A percentile compares a stretch with the other conserved stretches of the same genome.
Conservation (phyloP, 768 basidiomycete species). For the Favolaschia claudopus region DNA sequence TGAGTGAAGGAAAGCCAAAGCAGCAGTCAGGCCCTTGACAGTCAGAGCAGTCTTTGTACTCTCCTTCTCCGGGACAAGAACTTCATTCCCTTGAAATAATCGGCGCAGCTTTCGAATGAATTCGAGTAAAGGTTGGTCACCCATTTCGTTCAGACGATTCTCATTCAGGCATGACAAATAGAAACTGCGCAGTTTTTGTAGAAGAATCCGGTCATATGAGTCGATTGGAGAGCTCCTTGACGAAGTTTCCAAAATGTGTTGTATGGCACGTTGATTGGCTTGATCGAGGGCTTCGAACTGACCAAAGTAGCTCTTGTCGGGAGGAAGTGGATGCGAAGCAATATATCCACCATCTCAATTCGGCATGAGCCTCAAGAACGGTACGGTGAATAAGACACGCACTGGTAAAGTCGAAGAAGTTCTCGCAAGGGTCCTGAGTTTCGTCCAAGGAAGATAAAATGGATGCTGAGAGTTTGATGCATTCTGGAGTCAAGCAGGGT, state of each 20-base stretch:
- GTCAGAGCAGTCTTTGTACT: slow-evolving; percentile 39
- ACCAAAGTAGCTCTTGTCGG: slow-evolving; percentile 79
- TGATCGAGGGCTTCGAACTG: slow-evolving; percentile 76
- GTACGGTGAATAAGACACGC: slow-evolving; percentile 43
- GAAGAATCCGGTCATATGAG: slow-evolving; percentile 61
- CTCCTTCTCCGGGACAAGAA: slow-evolving; percentile 39
- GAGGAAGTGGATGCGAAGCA: slow-evolving; percentile 81
- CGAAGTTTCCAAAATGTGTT: slow-evolving; percentile 68
- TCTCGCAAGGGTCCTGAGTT: slow-evolving; percentile 90
- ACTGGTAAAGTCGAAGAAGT: slow-evolving; percentile 95
- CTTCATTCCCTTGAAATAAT: slow-evolving; percentile 64
- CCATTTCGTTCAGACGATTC: slow-evolving; percentile 74
- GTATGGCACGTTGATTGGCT: slow-evolving; percentile 81
- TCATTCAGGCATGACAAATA: slow-evolving; percentile 88
- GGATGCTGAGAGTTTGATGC: slow-evolving; percentile 82
- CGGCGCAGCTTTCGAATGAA: slow-evolving; percentile 68
- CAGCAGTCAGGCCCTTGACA: slow-evolving; percentile 78
- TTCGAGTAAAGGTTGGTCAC: slow-evolving; percentile 71
- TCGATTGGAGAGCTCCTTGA: slow-evolving; percentile 40
- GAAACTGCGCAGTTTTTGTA: slow-evolving; percentile 72
- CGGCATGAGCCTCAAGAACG: slow-evolving; percentile 10
- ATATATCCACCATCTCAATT: slow-evolving; percentile 87
- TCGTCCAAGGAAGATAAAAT: slow-evolving; percentile 85
- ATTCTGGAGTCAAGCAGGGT: slow-evolving; percentile 78
- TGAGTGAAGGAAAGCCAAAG: slow-evolving; percentile 87